Evolutionary conservation across 2,329 filamentous ascomycete genomes (phyloP), one percentile per base, ranked within the genome.

Genomic region (Aspergillus costaricaensis): DNA sequence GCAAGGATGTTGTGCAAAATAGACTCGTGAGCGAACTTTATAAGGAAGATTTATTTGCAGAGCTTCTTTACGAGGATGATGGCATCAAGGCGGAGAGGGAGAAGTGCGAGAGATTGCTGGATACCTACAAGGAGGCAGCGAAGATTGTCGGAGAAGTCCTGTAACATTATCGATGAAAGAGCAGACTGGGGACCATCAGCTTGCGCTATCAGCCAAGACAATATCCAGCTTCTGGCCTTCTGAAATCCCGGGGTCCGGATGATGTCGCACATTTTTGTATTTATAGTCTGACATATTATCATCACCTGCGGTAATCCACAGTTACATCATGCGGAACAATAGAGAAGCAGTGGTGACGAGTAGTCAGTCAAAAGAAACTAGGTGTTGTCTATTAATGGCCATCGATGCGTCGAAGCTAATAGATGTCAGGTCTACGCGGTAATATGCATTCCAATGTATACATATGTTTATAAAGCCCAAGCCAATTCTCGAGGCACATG

Each of bases 121-220:
- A 90, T 75, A 99, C 95, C 19, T 99, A 99, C 81, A 92, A 92
- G 72, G 95, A 99, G 81, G 95, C 95, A 19, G 92, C 94, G 64
- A 97, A 96, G 84, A 99, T 99, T 75, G 94, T 99, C 65, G 92
- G 95, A 62, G 95, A 99, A 80, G 95, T 99, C 62, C 81, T 96
- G 80, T 93, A 89, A 38, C 23, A 30, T 50, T 32, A 52, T 25
- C 7, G 44, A 15, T 17, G 3, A 48, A 48, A 19, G 15, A 30
- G 17, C 15, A 19, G n/a, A 19, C 17, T 17, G 8, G 6, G 51
- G 19, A 36, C 6, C 5, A 15, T 19, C 7, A n/a, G 38, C 19
- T 44, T 27, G 8, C n/a, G 15, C 21, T 53, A 10, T 54, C 41
- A 44, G 12, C 10, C 17, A 44, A 44, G 41, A 44, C n/a, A 44